Evolutionary conservation across 2,329 filamentous ascomycete genomes (phyloP).

Genomic region (Zasmidium cellare): DNA sequence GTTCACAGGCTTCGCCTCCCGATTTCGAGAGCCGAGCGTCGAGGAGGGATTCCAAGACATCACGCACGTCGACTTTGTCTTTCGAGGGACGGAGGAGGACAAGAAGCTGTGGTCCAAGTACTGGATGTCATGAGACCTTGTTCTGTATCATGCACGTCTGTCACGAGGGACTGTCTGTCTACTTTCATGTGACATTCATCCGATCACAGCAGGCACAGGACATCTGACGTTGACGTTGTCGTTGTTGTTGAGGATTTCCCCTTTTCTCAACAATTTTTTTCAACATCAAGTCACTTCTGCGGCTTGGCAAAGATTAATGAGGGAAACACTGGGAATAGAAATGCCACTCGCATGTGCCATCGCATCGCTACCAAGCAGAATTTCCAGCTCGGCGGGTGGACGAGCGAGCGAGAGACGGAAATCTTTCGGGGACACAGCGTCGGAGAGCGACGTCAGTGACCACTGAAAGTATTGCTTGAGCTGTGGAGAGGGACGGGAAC

Average conservation of each 20-base stretch:
- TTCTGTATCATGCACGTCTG: neutral
- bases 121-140: conserved; percentile 56
- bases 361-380: neutral
- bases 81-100: conserved; percentile 63
- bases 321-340: too few species aligned
- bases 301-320: too few species aligned
- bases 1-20: conserved; percentile 71
- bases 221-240: too few species aligned
- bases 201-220: too few species aligned
- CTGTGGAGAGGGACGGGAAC: neutral
- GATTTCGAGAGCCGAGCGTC: conserved; percentile 69
- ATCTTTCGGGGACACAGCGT: conserved; percentile 15
- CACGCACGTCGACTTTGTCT: conserved; percentile 66
- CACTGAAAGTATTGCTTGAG: neutral
- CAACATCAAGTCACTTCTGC: too few species aligned
- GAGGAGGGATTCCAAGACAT: conserved; percentile 86
- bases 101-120: conserved; percentile 72
- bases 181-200: conserved; percentile 1
- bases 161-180: neutral
- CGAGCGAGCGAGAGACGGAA: too few species aligned
- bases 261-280: conserved; percentile 10
- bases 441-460: conserved; percentile 7
- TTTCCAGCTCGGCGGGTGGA: too few species aligned
- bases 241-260: neutral
- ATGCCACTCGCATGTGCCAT: conserved; percentile 21